Evolutionary conservation across 805 yeast species (phyloP), one percentile per base, ranked within the genome.

Genomic region (Lipomyces yamadae): DNA sequence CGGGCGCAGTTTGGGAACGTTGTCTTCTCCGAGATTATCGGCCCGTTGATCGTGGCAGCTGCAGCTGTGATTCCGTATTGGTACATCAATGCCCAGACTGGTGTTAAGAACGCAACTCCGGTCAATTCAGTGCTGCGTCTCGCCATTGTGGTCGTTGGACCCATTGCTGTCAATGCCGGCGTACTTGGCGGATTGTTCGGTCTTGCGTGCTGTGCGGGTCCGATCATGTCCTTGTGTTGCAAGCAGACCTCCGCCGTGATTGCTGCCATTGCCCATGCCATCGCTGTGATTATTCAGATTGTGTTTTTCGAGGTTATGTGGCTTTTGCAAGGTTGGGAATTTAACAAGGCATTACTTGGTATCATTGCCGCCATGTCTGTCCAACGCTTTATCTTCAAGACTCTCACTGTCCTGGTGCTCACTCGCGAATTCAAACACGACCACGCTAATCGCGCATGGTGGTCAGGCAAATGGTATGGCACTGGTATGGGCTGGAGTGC

Each of bases 401-500:
- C 89, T 74, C 83, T 95, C 83, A 91, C 97, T 10, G 82, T 89
- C 62, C 79, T 86, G 72, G 81, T 88, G 79, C 83, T 96, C 77
- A 91, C 98, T 62, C 88, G 99, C 83, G 99, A 95, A 82, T 92
- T 92, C 84, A 92, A 92, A 88, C 91, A 90, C 75, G 98, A 94
- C 81, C 91, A 88, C 77, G 84, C 98, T 48, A 95, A 95, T 82
- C 90, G 96, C 74, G 98, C 99, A 35, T 95, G 96, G 96, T 95
- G 99, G 99, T 91, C 97, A 66, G 99, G 99, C 85, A 93, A 92
- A 81, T 95, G 99, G 99, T 92, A 93, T 79, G 95, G 96, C 67
- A 84, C 91, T 68, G 95, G 97, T 76, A 81, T 94, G 80, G 99
- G 98, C 67, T 87, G 88, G 86, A 87, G 89, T 85, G 97, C 98